Conservation (phyloP, 1,284 basidiomycete species). For the Melampsora americana region DNA sequence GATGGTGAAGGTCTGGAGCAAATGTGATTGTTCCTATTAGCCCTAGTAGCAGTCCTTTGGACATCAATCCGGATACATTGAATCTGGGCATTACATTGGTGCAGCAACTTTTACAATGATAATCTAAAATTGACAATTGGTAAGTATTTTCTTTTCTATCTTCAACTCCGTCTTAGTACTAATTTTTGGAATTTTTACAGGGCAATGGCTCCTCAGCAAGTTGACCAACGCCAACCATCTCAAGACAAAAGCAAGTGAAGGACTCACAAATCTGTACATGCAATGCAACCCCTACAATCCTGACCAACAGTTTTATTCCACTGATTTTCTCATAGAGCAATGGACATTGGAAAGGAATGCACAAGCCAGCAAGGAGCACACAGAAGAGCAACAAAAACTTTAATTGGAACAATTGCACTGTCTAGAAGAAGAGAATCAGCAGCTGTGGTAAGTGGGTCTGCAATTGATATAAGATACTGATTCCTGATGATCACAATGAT, state of each 20-base stretch:
- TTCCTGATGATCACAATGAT: background rate
- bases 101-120: background rate
- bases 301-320: background rate
- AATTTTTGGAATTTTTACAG: background rate
- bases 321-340: background rate
- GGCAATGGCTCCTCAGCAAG: background rate
- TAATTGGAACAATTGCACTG: background rate
- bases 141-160: background rate
- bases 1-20: constrained; percentile 37
- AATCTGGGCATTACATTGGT: background rate
- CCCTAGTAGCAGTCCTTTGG: background rate
- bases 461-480: background rate
- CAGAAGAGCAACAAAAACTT: background rate
- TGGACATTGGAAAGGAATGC: background rate
- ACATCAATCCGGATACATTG: background rate
- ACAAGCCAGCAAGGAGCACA: background rate
- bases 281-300: background rate
- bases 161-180: background rate
- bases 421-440: background rate
- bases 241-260: background rate
- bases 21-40: constrained; percentile 13
- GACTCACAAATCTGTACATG: background rate
- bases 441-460: background rate
- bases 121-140: background rate
- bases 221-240: background rate